These are phyloP conservation scores for Neonectria hederae DNA, from an alignment of 2,329 filamentous ascomycete genomes.

Conservation along the genomic window DNA sequence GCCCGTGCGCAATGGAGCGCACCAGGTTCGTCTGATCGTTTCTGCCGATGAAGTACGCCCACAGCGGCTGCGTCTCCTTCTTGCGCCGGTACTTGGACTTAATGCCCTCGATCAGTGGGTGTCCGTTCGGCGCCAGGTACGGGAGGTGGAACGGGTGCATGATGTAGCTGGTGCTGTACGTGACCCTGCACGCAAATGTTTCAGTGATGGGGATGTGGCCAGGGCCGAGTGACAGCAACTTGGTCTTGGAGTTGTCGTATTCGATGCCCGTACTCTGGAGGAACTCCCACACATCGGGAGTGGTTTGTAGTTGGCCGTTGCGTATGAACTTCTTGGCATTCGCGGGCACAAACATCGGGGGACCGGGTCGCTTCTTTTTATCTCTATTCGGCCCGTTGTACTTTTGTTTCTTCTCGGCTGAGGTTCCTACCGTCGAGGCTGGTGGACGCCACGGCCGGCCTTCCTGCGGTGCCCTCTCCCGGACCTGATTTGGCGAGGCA, in stretches of 20 bases:
- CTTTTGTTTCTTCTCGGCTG: conserved; percentile 17
- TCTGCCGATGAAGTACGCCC: conserved; percentile 41
- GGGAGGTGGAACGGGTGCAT: conserved; percentile 47
- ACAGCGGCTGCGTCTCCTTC: conserved; percentile 43
- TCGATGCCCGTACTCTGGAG: conserved; percentile 40
- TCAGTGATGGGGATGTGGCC: conserved; percentile 23
- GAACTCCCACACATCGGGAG: conserved; percentile 42
- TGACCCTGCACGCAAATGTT: conserved; percentile 38
- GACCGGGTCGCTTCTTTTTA: background rate
- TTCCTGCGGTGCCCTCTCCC: background rate
- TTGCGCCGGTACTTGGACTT: conserved; percentile 42
- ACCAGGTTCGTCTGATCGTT: conserved; percentile 38
- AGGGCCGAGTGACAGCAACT: conserved; percentile 20
- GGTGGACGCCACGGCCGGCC: background rate
- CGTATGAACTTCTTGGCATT: conserved; percentile 33
- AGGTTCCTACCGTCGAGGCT: conserved; percentile 34
- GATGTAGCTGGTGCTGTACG: conserved; percentile 43
- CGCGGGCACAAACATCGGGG: conserved; percentile 28
- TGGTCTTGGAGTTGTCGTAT: conserved; percentile 35
- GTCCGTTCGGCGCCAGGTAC: conserved; percentile 46
- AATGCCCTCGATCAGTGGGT: conserved; percentile 43
- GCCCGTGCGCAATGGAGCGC: conserved; percentile 35
- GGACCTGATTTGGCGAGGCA: background rate
- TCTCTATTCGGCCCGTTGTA: conserved; percentile 1
- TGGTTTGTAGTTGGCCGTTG: conserved; percentile 43